Base-by-base conservation (phyloP, 1,139 yeast genomes). In the Meyerozyma elateridarum region DNA sequence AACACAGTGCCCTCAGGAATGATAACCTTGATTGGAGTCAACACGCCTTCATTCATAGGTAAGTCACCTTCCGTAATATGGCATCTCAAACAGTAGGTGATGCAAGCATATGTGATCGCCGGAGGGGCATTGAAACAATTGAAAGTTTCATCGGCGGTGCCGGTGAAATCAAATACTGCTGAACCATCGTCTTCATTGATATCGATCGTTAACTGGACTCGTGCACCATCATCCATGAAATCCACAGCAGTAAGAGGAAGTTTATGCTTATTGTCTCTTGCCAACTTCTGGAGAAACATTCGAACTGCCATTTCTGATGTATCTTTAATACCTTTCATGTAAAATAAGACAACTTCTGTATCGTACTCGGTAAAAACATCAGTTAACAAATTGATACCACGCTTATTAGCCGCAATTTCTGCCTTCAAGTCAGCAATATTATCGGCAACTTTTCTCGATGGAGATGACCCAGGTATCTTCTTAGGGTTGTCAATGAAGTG, bases 321-420 rank as follows among this genome's bases (percentile, higher is more conserved):
- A 37, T 70, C 65, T 48, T 76, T 79, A 34, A 79, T 75, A 14
- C 76, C 80, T 29, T 56, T 53, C 85, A 78, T 79, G 48, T 79
- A 78, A 30, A 66, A 64, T 41, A 73, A 69, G 4, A 79, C 79
- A 8, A 70, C 70, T 11, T 63, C 60, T 13, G 69, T 53, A 4
- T 73, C 70, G 42, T 69, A 75, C 40, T 75, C 81, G 6, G 52
- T 52, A 34, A 77, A 70, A 29, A 79, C 52, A 17, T 63, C 57
- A 13, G 57, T 61, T 38, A 78, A 56, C 36, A 79, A 56, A 30
- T 61, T 58, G 36, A 77, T 76, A 22, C 85, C 85, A 45, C 73
- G 74, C 48, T 75, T 76, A 48, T 78, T 78, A 12, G 85, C 80
- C 2, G 85, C 83, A 37, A 78, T 70, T 44, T 77, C 83, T 1